Percentiles rank a stretch among this genome's conserved stretches.
Conservation (phyloP, 306 rosid species). For the Malus domestica region DNA sequence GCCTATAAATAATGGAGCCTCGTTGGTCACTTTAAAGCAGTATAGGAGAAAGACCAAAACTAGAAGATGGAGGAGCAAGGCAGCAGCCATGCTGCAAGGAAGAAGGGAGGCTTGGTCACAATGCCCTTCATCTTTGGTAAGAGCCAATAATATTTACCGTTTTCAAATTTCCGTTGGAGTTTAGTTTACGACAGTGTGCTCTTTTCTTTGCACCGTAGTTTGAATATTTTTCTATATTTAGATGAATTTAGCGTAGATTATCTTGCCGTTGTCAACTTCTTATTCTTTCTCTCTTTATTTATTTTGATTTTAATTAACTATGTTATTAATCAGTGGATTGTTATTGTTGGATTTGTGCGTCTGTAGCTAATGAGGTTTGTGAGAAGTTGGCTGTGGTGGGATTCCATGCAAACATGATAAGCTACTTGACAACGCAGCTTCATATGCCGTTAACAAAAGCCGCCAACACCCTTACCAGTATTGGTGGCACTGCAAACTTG, state of each 20-base stretch:
- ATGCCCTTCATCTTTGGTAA: constrained; percentile 98
- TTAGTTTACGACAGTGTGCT: background rate
- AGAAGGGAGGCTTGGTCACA: constrained; percentile 71
- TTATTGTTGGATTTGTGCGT: background rate
- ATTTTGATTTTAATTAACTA: background rate
- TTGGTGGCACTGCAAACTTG: constrained; percentile 79
- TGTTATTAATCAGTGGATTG: background rate
- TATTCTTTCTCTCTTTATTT: background rate
- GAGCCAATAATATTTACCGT: background rate
- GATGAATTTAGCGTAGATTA: no score
- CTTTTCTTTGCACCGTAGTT: background rate
- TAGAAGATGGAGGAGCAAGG: constrained; percentile 28
- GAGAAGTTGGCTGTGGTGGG: constrained; percentile 99
- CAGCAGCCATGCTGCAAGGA: constrained; percentile 28
- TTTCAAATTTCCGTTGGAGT: background rate
- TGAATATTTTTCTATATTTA: no score
- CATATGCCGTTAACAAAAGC: constrained; percentile 84
- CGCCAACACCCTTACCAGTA: constrained; percentile 82
- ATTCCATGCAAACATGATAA: constrained; percentile 68
- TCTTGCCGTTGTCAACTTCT: background rate
- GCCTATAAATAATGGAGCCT: constrained; percentile 37
- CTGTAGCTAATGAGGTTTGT: constrained; percentile 65
- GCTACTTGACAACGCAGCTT: constrained; percentile 77
- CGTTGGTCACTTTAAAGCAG: constrained; percentile 5
- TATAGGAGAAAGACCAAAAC: background rate